These are phyloP conservation scores for Kuraishia molischiana DNA, from an alignment of 805 yeast species.

Conservation along the genomic window DNA sequence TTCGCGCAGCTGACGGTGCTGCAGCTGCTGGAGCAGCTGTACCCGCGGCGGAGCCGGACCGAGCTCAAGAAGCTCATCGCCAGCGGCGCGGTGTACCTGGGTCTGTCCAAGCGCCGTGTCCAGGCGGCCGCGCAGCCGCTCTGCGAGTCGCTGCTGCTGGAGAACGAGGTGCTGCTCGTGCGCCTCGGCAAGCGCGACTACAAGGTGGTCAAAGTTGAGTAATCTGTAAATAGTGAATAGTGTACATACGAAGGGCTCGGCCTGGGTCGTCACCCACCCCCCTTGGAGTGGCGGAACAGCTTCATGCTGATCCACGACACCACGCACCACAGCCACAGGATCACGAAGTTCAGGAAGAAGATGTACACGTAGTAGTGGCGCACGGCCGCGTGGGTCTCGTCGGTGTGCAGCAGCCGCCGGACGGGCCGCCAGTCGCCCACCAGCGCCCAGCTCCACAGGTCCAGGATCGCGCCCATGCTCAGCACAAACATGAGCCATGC, in stretches of 20 bases:
- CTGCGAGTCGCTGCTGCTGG: conserved; percentile 43
- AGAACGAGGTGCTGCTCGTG: conserved; percentile 48
- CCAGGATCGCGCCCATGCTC: conserved; percentile 19
- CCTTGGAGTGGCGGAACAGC: conserved; percentile 70
- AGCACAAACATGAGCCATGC: conserved; percentile 17
- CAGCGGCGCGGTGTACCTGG: conserved; percentile 68
- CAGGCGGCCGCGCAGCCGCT: conserved; percentile 38
- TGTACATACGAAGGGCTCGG: background rate
- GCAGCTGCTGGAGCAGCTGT: conserved; percentile 37
- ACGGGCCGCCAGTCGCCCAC: background rate
- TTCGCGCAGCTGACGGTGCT: conserved; percentile 30
- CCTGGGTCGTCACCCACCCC: conserved; percentile 25
- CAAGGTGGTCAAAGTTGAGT: conserved; percentile 34
- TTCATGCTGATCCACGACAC: conserved; percentile 76
- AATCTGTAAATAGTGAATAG: background rate
- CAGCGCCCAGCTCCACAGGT: conserved; percentile 19
- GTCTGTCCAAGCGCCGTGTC: conserved; percentile 44
- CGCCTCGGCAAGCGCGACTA: conserved; percentile 70
- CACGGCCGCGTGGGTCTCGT: background rate
- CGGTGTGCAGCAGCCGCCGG: background rate
- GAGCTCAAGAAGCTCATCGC: conserved; percentile 38
- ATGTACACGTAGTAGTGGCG: conserved; percentile 19
- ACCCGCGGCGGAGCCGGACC: conserved; percentile 30
- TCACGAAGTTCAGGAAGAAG: conserved; percentile 20
- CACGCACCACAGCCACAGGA: conserved; percentile 60